Conservation (phyloP, 2,329 filamentous ascomycete genomes). For the Trichoderma simmonsii region DNA sequence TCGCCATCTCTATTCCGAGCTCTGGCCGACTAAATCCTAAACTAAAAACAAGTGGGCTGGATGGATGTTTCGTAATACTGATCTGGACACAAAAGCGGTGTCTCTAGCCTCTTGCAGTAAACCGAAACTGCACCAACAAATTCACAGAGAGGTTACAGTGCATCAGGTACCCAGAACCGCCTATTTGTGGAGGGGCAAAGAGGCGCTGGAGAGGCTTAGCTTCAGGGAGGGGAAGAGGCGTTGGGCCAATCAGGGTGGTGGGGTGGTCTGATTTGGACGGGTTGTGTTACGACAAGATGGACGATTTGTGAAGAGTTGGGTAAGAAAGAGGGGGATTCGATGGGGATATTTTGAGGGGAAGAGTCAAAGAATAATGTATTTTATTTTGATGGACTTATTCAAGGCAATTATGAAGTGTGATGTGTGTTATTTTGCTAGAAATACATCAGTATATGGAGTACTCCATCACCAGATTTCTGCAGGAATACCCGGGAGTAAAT, state of each 20-base stretch:
- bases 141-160: background rate
- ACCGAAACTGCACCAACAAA: background rate
- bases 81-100: conserved; percentile 8
- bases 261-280: background rate
- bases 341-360: background rate
- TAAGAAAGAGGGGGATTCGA: background rate
- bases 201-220: background rate
- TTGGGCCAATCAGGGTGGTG: background rate
- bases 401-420: too few relatives aligned
- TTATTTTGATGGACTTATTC: too few relatives aligned
- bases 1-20: background rate
- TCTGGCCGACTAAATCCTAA: background rate
- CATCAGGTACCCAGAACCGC: background rate
- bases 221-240: background rate
- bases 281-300: background rate
- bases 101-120: background rate
- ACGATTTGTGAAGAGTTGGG: background rate
- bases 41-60: background rate
- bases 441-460: background rate
- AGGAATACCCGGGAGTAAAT: background rate
- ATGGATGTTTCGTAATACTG: background rate
- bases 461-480: background rate
- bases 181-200: background rate
- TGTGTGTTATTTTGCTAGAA: background rate
- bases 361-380: background rate